Percentiles rank a stretch among this genome's conserved stretches.
These are phyloP conservation scores for Daedaleopsis nitida DNA, from an alignment of 768 basidiomycete species.

Conservation along the genomic window DNA sequence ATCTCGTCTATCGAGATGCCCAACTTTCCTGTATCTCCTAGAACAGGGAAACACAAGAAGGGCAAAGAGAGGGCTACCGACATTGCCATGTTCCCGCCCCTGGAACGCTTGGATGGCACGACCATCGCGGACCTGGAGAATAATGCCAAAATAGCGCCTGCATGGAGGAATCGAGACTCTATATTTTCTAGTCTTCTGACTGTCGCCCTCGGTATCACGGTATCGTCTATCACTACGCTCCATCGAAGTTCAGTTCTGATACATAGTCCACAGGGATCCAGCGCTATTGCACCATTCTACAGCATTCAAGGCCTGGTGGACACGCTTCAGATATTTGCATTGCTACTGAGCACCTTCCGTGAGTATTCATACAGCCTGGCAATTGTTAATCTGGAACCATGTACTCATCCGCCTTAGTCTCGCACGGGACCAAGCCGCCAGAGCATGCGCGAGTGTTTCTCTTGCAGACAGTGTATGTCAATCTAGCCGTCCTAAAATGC, in stretches of 20 bases:
- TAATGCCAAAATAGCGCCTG: conserved; percentile 49
- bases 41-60: not conserved
- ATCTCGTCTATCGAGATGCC: conserved; percentile 52
- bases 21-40: conserved; percentile 34
- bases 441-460: conserved; percentile 60
- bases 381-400: not conserved
- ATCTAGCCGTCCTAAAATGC: not conserved
- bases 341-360: conserved; percentile 71
- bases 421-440: conserved; percentile 26
- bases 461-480: conserved; percentile 65
- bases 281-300: conserved; percentile 66
- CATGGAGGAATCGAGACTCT: conserved; percentile 57
- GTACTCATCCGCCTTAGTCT: conserved; percentile 6
- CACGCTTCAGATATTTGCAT: conserved; percentile 70
- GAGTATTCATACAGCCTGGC: conserved; percentile 2
- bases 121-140: conserved; percentile 62
- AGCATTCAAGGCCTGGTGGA: conserved; percentile 70
- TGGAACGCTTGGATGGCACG: conserved; percentile 54
- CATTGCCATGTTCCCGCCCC: conserved; percentile 58
- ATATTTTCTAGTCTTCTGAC: conserved; percentile 51
- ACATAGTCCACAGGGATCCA: conserved; percentile 55
- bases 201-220: conserved; percentile 55
- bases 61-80: conserved; percentile 25
- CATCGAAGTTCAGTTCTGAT: conserved; percentile 2
- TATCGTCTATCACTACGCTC: conserved; percentile 33